A percentile compares a stretch with the other conserved stretches of the same genome.
phyloP scores from a whole-genome alignment of 306 rosid genomes.

The Calophaca sinica region DNA sequence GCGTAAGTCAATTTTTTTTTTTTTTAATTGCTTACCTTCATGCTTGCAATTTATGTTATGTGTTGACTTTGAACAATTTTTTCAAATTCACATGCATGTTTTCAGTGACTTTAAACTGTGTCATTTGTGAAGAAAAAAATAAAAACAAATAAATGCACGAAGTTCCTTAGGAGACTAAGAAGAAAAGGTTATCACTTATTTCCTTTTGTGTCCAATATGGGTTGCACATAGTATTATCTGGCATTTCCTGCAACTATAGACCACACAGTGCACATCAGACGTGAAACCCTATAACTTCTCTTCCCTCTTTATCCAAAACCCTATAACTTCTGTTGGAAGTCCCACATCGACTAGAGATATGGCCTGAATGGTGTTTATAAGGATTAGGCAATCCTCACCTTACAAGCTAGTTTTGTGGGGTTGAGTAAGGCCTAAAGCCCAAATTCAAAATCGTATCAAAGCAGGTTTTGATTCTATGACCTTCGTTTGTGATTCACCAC shows the following conservation, averaged over 20 bases:
- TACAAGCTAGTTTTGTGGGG: too few species aligned
- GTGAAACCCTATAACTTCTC: too few species aligned
- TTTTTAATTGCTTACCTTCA: constrained; percentile 18
- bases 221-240: not conserved
- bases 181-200: not conserved
- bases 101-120: constrained; percentile 3
- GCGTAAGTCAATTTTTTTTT: constrained; percentile 70
- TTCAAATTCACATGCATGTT: constrained; percentile 3
- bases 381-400: too few species aligned
- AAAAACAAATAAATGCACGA: not conserved
- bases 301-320: too few species aligned
- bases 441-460: too few species aligned
- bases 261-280: not conserved
- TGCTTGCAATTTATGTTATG: constrained; percentile 32
- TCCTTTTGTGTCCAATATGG: not conserved
- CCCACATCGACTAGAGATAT: too few species aligned
- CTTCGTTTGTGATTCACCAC: too few species aligned
- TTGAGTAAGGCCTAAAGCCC: too few species aligned
- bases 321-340: too few species aligned
- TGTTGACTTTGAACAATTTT: not conserved
- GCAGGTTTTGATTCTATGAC: too few species aligned
- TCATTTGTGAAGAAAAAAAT: constrained; percentile 2
- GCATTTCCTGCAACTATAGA: not conserved
- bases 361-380: too few species aligned
- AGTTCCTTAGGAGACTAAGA: not conserved